phyloP scores from a whole-genome alignment of 352 stramenopile genomes.

The Globisporangium rhizosaccharum region DNA sequence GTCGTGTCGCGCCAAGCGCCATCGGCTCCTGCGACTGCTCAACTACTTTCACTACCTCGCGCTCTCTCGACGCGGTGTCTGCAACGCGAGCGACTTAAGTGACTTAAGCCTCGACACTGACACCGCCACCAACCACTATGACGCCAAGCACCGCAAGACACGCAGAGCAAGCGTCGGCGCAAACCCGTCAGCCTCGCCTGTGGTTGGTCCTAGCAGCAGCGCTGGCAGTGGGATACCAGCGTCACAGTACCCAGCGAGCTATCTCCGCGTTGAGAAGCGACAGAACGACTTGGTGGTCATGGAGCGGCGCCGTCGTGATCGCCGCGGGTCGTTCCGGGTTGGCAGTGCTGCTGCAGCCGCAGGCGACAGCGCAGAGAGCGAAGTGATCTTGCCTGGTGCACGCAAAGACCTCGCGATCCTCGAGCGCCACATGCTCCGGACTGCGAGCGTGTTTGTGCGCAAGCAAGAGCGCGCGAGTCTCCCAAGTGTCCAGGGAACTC shows the following conservation, averaged over 20 bases:
- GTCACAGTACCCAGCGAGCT: neutral
- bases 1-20: slow-evolving; percentile 29
- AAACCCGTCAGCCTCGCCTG: neutral
- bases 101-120: neutral
- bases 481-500: slow-evolving; percentile 1
- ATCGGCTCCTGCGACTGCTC: slow-evolving; percentile 35
- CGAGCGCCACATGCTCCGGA: slow-evolving; percentile 38
- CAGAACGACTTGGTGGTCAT: slow-evolving; percentile 20
- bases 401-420: slow-evolving; percentile 30
- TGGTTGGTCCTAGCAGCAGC: neutral
- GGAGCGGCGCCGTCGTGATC: neutral
- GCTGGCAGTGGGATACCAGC: too few species aligned
- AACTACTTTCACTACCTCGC: slow-evolving; percentile 47
- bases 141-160: neutral
- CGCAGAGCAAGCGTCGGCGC: neutral
- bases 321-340: too few species aligned
- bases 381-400: slow-evolving; percentile 39
- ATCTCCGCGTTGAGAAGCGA: slow-evolving; percentile 11
- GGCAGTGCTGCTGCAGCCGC: too few species aligned
- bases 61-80: slow-evolving; percentile 1
- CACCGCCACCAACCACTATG: neutral
- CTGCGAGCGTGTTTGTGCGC: slow-evolving; percentile 39
- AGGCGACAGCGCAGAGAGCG: slow-evolving; percentile 6
- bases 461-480: slow-evolving; percentile 40
- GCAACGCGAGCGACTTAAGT: neutral